Base-by-base conservation (phyloP, 352 stramenopile species). In the Phytophthora palmivora region DNA sequence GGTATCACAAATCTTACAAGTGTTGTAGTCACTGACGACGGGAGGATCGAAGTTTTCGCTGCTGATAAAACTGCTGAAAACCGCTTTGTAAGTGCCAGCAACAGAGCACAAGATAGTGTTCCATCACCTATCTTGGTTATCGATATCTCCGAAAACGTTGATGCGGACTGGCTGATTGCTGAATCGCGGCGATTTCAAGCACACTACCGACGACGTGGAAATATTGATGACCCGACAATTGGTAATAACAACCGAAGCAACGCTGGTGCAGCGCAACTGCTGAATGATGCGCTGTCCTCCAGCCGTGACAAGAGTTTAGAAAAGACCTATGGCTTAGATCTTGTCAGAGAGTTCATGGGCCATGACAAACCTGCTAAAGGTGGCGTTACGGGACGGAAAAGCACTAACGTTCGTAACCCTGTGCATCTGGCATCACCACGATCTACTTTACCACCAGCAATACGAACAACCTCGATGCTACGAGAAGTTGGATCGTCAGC, bases 401-500 rank as follows among this genome's bases (percentile, higher is more conserved):
- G 42, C 15, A 39, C 22, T 6, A 47, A 24, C 8, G 57, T 32
- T 1, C 43, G 53, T 6, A 53, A 52, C n/a, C 26, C 39, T 26
- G 53, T 46, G 32, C 45, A 33, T 30, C 24, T 21, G 30, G 30
- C n/a, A 33, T 72, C 57, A 24, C 57, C 56, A 88, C 97, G 24
- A 94, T 91, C 48, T 97, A 90, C 78, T 97, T 92, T 28, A 98
- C 74, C 63, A 98, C 90, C 22, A 98, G 81, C 22, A 98, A 82
- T 65, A 28, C 0, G n/a, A 7, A 38, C 30, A 6, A 9, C 30
- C 5, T 59, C 30, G 7, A 28, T 43, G 3, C 28, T 34, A 32
- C 26, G 22, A 96, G 63, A 22, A 84, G 75, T 24, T 79, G 74
- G 74, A 97, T 97, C 22, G 86, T 75, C 19, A 78, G 89, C 43